A percentile compares a stretch with the other conserved stretches of the same genome.
These are phyloP conservation scores for Anthracocystis walkeri DNA, from an alignment of 1,284 basidiomycete genomes.

Conservation along the genomic window DNA sequence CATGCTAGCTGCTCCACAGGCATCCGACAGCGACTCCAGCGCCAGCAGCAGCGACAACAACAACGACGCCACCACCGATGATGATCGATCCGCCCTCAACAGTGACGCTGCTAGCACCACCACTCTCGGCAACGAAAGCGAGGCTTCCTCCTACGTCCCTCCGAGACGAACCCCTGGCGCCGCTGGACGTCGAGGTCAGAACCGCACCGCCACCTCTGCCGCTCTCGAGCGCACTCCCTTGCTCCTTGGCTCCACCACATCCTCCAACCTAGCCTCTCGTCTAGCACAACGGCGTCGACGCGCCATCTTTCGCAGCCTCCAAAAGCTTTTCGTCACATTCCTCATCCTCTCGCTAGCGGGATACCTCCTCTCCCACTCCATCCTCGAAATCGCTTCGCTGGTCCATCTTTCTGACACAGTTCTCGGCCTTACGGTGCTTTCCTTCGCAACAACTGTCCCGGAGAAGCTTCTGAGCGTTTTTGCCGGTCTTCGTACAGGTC, in stretches of 20 bases:
- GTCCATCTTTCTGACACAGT: conserved; percentile 61
- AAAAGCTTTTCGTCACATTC: conserved; percentile 42
- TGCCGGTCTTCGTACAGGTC: conserved; percentile 41
- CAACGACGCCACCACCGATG: conserved; percentile 7
- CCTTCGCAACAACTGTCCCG: conserved; percentile 67
- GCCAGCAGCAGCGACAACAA: conserved; percentile 6
- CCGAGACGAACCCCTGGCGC: conserved; percentile 21
- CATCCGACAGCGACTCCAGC: conserved; percentile 31
- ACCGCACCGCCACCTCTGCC: conserved; percentile 39
- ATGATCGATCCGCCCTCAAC: conserved; percentile 17
- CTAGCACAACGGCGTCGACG: conserved; percentile 24
- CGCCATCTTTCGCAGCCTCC: conserved; percentile 23
- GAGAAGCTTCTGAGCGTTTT: conserved; percentile 67
- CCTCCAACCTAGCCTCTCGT: conserved; percentile 30
- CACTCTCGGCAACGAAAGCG: conserved; percentile 38
- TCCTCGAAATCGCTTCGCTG: conserved; percentile 56
- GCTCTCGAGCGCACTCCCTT: conserved; percentile 41
- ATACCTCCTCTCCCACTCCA: conserved; percentile 63
- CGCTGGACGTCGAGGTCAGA: conserved; percentile 27
- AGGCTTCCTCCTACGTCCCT: conserved; percentile 34
- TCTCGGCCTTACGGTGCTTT: conserved; percentile 64
- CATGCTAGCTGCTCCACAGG: conserved; percentile 39
- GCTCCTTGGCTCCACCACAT: conserved; percentile 40
- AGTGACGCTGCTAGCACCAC: conserved; percentile 37
- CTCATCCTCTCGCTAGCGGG: conserved; percentile 61